Base-by-base conservation (phyloP, 2,329 filamentous ascomycete species). In the Phoma sp. region DNA sequence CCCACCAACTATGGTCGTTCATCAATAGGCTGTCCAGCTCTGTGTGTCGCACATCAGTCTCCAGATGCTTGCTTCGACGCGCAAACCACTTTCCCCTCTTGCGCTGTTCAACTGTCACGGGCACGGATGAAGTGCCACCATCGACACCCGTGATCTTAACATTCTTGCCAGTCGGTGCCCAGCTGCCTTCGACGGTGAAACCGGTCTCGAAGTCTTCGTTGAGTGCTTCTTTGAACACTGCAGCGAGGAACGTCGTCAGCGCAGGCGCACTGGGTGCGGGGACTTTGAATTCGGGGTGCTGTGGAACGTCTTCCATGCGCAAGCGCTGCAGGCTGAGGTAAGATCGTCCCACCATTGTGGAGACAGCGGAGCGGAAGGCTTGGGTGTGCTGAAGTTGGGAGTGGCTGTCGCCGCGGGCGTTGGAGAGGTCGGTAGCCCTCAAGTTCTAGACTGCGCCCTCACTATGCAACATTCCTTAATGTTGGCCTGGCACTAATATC, bases 1-100 rank as follows among this genome's bases (percentile, higher is more conserved):
- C 86, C 41, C 84, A 78, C 64, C 77, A 71, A 33, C 79, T 81
- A 67, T 88, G 86, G 33, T 82, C 72, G 33, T 82, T 78, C 62
- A 86, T 83, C 69, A 91, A 82, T 59, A 79, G 80, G 30, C 70
- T 71, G 33, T 81, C 78, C 69, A 91, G 89, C 71, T 91, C 88
- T 0, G 75, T 76, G 83, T 86, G 90, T 10, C 7, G 83, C 81
- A 64, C 48, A 32, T 66, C 23, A 65, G 65, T 35, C 73, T 75
- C 14, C 77, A 74, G 5, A 68, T 91, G 89, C 37, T 83, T 74
- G 13, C 65, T 69, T 18, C 58, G 80, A 51, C 89, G 81, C 36
- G 83, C 83, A 47, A 82, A 82, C 89, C 89, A 91, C 9, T 60
- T 48, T 14, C 51, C 54, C 23, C 53, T 58, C 24, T 61, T 56